A percentile compares a stretch with the other conserved stretches of the same genome.
Evolutionary conservation across 257 asterid species (phyloP).

Genomic region (Przewalskia tangutica): DNA sequence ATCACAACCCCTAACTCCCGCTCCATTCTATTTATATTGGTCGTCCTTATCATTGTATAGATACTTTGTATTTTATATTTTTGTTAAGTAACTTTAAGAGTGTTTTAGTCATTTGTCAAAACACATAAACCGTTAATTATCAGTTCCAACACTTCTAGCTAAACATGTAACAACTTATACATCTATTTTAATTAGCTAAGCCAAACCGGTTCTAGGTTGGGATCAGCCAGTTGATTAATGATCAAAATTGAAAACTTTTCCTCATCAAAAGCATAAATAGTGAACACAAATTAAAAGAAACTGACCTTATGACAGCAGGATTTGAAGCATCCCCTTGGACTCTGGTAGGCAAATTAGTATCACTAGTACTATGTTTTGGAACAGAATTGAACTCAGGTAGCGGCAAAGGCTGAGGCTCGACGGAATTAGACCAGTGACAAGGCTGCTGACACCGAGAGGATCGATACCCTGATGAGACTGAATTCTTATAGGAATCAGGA

Average conservation of each 20-base stretch:
- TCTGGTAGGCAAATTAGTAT: constrained; percentile 15
- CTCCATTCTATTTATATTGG: background rate
- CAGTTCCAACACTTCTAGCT: background rate
- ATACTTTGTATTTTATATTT: background rate
- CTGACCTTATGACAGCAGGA: constrained; percentile 24
- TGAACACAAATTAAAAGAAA: background rate
- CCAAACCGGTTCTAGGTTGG: too few species aligned
- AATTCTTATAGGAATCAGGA: constrained; percentile 24
- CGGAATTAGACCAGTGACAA: constrained; percentile 58
- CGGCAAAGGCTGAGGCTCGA: constrained; percentile 72
- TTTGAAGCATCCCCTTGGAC: constrained; percentile 12
- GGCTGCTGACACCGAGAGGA: background rate
- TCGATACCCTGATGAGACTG: constrained; percentile 6
- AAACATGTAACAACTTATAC: background rate
- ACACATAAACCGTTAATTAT: background rate
- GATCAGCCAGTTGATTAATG: background rate
- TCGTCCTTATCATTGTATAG: background rate
- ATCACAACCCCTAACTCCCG: background rate
- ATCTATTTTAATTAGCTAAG: background rate
- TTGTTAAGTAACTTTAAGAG: background rate
- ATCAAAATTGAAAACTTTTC: background rate
- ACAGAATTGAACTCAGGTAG: constrained; percentile 1
- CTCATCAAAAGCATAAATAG: background rate
- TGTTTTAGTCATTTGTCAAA: background rate
- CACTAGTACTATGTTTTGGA: background rate